Evolutionary conservation across 495 filamentous ascomycete species (phyloP).

Genomic region (Neurospora discreta): DNA sequence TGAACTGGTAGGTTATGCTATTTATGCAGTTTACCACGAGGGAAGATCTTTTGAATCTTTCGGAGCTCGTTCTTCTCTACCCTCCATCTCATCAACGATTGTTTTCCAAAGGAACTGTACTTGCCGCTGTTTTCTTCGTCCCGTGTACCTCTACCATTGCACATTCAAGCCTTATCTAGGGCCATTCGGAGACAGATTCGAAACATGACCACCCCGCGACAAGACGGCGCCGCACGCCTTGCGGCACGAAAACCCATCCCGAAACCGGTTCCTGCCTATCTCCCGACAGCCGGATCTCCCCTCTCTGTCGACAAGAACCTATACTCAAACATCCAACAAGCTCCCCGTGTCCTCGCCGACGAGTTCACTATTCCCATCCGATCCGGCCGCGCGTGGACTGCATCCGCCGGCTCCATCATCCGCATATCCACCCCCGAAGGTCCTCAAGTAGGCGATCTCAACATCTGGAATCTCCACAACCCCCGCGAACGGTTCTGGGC

Average conservation of each 20-base stretch:
- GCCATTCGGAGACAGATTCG: not conserved
- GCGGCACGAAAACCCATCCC: conserved; percentile 17
- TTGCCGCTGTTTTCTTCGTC: not conserved
- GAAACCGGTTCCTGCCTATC: conserved; percentile 36
- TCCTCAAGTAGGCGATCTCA: conserved; percentile 71
- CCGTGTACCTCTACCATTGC: not conserved
- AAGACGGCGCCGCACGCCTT: not conserved
- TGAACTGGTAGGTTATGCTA: not conserved
- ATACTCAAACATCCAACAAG: conserved; percentile 28
- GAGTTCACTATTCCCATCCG: conserved; percentile 41
- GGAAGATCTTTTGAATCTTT: not conserved
- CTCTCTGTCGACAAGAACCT: conserved; percentile 32
- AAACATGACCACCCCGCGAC: not conserved
- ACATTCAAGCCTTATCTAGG: not conserved
- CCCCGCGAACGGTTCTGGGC: conserved; percentile 76
- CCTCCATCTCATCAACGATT: not conserved
- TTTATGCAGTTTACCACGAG: not conserved
- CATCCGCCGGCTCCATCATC: conserved; percentile 51
- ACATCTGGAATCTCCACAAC: conserved; percentile 67
- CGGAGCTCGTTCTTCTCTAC: not conserved
- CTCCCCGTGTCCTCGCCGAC: conserved; percentile 22
- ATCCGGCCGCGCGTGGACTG: conserved; percentile 54
- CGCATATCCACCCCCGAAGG: conserved; percentile 63
- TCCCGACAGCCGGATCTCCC: conserved; percentile 30
- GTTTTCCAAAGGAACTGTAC: not conserved